These are phyloP conservation scores for Neocallimastix lanati DNA, from an alignment of 192 early-diverging fungal genomes.

Conservation along the genomic window DNA sequence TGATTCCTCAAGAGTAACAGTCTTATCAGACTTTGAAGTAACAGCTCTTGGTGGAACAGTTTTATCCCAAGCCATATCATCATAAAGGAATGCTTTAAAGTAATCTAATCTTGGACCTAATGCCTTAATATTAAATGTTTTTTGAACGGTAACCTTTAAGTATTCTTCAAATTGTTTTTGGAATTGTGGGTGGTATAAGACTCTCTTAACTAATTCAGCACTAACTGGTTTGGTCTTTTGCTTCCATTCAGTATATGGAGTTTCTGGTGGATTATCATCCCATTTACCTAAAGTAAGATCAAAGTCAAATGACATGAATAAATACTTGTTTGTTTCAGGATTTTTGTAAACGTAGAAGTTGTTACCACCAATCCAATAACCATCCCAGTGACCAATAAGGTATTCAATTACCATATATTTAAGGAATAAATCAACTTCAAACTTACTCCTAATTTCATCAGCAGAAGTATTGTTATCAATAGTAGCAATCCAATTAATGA, in stretches of 20 bases:
- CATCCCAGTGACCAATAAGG: not conserved
- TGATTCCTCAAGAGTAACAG: not conserved
- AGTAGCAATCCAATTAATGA: not conserved
- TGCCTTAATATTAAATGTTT: not conserved
- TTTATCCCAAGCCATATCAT: not conserved
- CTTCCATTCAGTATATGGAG: not conserved
- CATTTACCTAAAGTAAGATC: not conserved
- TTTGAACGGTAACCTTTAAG: not conserved
- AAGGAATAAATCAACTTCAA: not conserved
- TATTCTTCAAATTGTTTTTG: not conserved
- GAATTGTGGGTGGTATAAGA: not conserved
- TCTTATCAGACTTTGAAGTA: not conserved
- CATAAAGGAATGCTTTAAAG: not conserved
- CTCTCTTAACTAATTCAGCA: not conserved
- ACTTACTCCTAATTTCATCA: not conserved
- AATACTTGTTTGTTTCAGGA: not conserved
- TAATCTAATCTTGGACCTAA: not conserved
- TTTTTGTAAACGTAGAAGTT: not conserved
- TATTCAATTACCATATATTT: not conserved
- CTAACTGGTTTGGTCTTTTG: not conserved
- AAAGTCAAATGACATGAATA: not conserved
- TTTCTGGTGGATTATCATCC: not conserved
- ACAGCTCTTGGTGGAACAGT: not conserved
- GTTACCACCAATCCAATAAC: not conserved
- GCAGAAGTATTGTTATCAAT: not conserved